Percentiles rank a stretch among this genome's conserved stretches.
phyloP scores from a whole-genome alignment of 2,329 filamentous ascomycete species.

The Fusarium longipes region DNA sequence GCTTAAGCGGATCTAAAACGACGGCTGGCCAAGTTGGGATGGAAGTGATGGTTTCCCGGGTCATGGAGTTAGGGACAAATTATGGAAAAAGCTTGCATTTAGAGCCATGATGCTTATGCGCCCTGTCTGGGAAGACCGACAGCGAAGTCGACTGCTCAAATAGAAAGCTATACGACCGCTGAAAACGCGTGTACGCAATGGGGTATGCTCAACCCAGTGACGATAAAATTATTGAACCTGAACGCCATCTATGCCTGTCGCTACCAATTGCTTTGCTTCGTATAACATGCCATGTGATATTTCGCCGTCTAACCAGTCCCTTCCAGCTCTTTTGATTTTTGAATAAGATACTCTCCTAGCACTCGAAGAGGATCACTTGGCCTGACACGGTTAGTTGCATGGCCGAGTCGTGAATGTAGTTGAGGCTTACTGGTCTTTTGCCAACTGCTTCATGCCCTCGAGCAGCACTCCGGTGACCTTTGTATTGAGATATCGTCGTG shows the following conservation, averaged over 20 bases:
- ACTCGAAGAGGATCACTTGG: constrained; percentile 75
- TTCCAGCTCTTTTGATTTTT: constrained; percentile 75
- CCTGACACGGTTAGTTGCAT: constrained; percentile 51
- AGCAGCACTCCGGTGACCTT: constrained; percentile 75
- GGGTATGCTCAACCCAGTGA: constrained; percentile 44
- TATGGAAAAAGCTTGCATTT: constrained; percentile 58
- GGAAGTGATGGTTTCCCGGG: constrained; percentile 53
- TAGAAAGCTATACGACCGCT: constrained; percentile 52
- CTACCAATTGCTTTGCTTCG: constrained; percentile 14
- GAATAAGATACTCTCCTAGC: constrained; percentile 76
- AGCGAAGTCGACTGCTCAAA: constrained; percentile 50
- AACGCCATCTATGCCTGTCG: constrained; percentile 42
- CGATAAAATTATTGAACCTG: constrained; percentile 37
- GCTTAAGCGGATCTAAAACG: constrained; percentile 69
- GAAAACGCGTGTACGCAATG: constrained; percentile 45
- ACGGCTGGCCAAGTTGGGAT: constrained; percentile 37
- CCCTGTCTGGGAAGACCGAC: constrained; percentile 50
- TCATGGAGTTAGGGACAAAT: constrained; percentile 59
- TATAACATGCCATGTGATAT: constrained; percentile 3
- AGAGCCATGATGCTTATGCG: constrained; percentile 57
- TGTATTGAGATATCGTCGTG: constrained; percentile 76
- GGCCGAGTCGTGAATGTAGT: not conserved
- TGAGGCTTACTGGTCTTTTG: constrained; percentile 74
- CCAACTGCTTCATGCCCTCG: constrained; percentile 79
- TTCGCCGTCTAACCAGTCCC: constrained; percentile 39